Percentiles rank a stretch among this genome's conserved stretches.
Evolutionary conservation across 345 rosid species (phyloP).

Genomic region (Arabis alpina): DNA sequence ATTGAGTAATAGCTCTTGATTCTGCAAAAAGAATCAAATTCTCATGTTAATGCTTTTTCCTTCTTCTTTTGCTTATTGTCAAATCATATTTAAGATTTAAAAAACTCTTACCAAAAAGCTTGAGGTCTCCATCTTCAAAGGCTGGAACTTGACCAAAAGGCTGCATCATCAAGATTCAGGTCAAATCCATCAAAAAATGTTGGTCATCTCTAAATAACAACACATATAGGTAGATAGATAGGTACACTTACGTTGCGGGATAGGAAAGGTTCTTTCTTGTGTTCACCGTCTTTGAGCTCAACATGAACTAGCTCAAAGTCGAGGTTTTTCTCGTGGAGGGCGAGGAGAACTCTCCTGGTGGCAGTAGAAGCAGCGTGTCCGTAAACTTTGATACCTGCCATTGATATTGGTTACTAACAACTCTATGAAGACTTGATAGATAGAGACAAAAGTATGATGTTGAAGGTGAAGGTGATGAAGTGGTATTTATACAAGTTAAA

Average conservation of each 20-base stretch:
- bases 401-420: not conserved
- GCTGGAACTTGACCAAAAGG: conserved; percentile 81
- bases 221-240: no score
- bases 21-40: conserved; percentile 45
- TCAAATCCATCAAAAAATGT: no score
- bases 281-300: conserved; percentile 14
- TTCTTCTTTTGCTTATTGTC: no score
- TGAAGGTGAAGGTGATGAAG: conserved; percentile 20
- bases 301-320: conserved; percentile 29
- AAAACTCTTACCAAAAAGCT: conserved; percentile 59
- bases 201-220: no score
- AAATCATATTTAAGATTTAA: not conserved
- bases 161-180: conserved; percentile 35
- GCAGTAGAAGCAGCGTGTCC: conserved; percentile 1
- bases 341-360: conserved; percentile 17
- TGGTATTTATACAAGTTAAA: conserved; percentile 31
- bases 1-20: conserved; percentile 71
- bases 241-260: conserved; percentile 26
- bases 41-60: not conserved
- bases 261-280: conserved; percentile 24
- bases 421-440: no score
- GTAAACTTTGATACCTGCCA: conserved; percentile 23
- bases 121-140: conserved; percentile 65
- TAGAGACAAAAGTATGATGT: conserved; percentile 5
- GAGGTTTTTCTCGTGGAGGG: conserved; percentile 34